Evolutionary conservation across 371 early-diverging fungal species (phyloP).

Genomic region (Circinella minor): DNA sequence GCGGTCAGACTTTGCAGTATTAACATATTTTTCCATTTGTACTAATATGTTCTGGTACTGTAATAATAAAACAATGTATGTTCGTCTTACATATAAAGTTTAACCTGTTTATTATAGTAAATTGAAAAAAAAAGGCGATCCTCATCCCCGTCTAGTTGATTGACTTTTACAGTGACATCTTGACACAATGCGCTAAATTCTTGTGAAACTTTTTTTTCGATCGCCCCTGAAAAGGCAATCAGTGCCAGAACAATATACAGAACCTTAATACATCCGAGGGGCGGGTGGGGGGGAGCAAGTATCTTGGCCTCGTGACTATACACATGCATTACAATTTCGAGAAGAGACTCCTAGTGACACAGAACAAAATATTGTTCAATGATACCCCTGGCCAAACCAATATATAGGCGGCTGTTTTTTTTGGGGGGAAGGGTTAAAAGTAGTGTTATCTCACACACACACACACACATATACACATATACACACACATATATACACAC

Average conservation of each 20-base stretch:
- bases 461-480: too few species aligned
- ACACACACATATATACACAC: too few species aligned
- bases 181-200: not conserved
- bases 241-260: not conserved
- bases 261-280: not conserved
- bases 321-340: not conserved
- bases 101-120: too few species aligned
- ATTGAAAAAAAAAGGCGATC: not conserved
- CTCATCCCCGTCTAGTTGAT: not conserved
- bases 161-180: not conserved
- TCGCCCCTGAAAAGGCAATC: not conserved
- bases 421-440: too few species aligned
- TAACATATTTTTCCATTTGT: too few species aligned
- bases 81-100: too few species aligned
- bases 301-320: not conserved
- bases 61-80: too few species aligned
- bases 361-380: not conserved
- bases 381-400: too few species aligned
- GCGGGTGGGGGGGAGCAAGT: not conserved
- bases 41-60: too few species aligned
- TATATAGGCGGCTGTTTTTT: too few species aligned
- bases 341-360: not conserved
- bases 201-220: not conserved
- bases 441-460: too few species aligned
- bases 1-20: too few species aligned